Evolutionary conservation across 1,139 yeast species (phyloP), one percentile per base, ranked within the genome.

Genomic region (Kodamaea ohmeri): DNA sequence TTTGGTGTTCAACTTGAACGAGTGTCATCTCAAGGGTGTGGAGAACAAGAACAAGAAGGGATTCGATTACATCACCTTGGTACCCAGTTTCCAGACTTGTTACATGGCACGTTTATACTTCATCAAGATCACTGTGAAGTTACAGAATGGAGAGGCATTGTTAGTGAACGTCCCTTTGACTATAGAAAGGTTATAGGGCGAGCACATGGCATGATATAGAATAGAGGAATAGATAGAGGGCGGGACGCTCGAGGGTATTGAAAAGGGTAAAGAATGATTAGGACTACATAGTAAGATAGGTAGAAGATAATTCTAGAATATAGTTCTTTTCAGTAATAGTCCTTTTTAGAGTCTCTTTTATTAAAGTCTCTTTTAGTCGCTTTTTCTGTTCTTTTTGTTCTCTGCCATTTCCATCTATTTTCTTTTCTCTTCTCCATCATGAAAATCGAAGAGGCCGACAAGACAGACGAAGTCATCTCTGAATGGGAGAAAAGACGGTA

Each of bases 1-100:
- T 8, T 31, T 66, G 8, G 42, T 46, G 8, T 36, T 66, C 35
- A 58, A 65, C 42, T 47, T 64, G 21, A 48, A 50, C 34, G 53
- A 52, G 14, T 56, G 63, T 37, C 52, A 49, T 33, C 45, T 63
- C 19, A 65, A 64, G 44, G 57, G 57, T 4, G 39, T 51, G 6
- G 59, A 54, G 19, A 47, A 46, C 16, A 47, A 44, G 7, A 45
- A 47, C 22, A 49, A 48, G 18, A 53, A 53, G 22, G 63, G 64
- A 28, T 61, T 54, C 43, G 68, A 52, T 41, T 48, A 44, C 39
- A 51, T 60, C 37, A 56, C 82, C 0, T 56, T 80, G 43, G 69
- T 77, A 2, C 85, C 85, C 1, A 71, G 67, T 43, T 76, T 77
- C 53, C 84, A 80, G 51, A 69, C 69, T 33, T 80, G 85, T 52